Conservation (phyloP, 1,284 basidiomycete genomes). For the Uromyces viciae-fabae region DNA sequence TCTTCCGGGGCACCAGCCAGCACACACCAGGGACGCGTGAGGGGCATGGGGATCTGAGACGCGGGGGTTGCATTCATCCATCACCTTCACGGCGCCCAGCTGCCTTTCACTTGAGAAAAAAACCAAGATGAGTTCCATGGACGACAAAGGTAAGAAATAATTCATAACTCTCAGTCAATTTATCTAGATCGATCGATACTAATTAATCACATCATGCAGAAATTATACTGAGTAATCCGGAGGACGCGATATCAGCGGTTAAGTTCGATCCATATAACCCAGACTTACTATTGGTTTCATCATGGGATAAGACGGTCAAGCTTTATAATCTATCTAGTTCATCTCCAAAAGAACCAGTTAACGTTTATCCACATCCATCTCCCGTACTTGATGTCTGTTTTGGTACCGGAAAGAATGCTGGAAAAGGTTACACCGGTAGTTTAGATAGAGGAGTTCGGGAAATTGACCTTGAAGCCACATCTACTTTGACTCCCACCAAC, state of each 20-base stretch:
- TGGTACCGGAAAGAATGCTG: constrained; percentile 27
- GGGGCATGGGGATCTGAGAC: no score
- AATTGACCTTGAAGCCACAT: constrained; percentile 25
- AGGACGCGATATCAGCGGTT: constrained; percentile 37
- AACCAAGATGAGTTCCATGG: no score
- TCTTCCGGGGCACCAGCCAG: no score
- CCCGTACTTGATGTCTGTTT: constrained; percentile 36
- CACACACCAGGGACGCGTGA: no score
- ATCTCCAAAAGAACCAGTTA: constrained; percentile 5
- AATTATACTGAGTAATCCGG: constrained; percentile 26
- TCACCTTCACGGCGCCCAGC: no score
- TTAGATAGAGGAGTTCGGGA: constrained; percentile 44
- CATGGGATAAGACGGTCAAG: constrained; percentile 42
- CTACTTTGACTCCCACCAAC: not conserved
- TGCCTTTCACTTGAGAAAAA: no score
- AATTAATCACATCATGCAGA: not conserved
- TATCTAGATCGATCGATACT: no score
- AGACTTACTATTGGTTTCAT: constrained; percentile 35
- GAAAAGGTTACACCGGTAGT: constrained; percentile 35
- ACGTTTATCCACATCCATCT: constrained; percentile 37
- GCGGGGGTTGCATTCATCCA: no score
- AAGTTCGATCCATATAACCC: constrained; percentile 39
- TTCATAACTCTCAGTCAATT: no score
- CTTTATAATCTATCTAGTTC: constrained; percentile 16
- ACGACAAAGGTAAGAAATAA: not conserved